These are phyloP conservation scores for Hura crepitans DNA, from an alignment of 441 rosid species.

Conservation along the genomic window DNA sequence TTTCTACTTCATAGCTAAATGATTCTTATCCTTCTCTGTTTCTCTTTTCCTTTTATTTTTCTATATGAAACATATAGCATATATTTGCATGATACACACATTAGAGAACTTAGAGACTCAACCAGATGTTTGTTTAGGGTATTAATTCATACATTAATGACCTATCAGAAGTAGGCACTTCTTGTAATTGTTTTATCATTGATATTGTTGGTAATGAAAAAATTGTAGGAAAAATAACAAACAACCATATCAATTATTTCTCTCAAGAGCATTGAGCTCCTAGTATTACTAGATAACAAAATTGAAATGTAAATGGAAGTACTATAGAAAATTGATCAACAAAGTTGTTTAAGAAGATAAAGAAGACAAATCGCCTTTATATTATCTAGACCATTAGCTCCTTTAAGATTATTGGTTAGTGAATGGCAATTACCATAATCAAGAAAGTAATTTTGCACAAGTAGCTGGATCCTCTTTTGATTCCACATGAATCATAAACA, in stretches of 20 bases:
- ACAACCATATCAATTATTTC: not conserved
- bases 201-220: not conserved
- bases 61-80: too few relatives aligned
- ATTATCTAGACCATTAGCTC: not conserved
- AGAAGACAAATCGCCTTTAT: constrained; percentile 5
- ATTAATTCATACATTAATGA: too few relatives aligned
- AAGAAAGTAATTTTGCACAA: constrained; percentile 58
- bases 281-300: not conserved
- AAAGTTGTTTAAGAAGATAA: constrained; percentile 7
- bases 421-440: constrained; percentile 20
- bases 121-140: too few relatives aligned
- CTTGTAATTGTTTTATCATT: not conserved
- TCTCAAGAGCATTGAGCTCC: not conserved
- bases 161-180: not conserved
- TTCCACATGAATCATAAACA: constrained; percentile 62
- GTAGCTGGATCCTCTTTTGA: constrained; percentile 58
- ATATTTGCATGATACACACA: too few relatives aligned
- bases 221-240: not conserved
- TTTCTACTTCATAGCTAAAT: not conserved
- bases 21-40: not conserved
- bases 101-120: too few relatives aligned
- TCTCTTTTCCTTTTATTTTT: not conserved
- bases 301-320: not conserved
- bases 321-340: constrained; percentile 3
- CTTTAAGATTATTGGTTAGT: constrained; percentile 14